Conservation (phyloP, 345 rosid species). For the Sonneratia caseolaris region DNA sequence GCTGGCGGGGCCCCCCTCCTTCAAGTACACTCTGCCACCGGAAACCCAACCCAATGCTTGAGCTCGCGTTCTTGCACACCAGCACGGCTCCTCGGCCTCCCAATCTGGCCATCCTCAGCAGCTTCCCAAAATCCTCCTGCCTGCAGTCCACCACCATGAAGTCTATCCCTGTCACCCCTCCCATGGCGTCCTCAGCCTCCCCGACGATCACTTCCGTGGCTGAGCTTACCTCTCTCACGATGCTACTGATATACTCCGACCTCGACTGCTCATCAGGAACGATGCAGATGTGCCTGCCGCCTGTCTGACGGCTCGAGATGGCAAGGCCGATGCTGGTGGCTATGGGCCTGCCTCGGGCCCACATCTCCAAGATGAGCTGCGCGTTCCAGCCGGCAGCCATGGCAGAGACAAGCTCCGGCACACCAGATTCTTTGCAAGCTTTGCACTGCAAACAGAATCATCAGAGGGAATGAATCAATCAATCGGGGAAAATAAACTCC, state of each 20-base stretch:
- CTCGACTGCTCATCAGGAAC: conserved; percentile 71
- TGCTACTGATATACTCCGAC: conserved; percentile 28
- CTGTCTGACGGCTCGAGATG: conserved; percentile 54
- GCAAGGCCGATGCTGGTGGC: conserved; percentile 73
- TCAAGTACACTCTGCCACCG: conserved; percentile 48
- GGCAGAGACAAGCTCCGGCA: conserved; percentile 68
- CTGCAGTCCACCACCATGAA: conserved; percentile 71
- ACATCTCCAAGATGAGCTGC: conserved; percentile 56
- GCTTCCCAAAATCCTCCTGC: conserved; percentile 42
- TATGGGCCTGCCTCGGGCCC: conserved; percentile 53
- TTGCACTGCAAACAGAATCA: conserved; percentile 32
- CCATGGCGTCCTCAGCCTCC: conserved; percentile 50
- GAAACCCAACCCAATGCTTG: conserved; percentile 30
- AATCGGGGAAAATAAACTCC: background rate
- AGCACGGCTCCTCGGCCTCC: conserved; percentile 62
- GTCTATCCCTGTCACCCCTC: conserved; percentile 42
- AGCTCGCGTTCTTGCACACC: conserved; percentile 63
- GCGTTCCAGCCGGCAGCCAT: conserved; percentile 93
- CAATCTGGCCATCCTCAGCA: conserved; percentile 52
- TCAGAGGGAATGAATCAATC: too few relatives aligned
- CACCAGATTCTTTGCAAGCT: conserved; percentile 45
- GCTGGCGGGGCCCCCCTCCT: conserved; percentile 36
- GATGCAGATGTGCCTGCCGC: conserved; percentile 69
- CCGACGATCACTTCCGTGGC: conserved; percentile 38
- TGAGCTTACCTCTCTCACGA: conserved; percentile 26